These are phyloP conservation scores for Citrus cavaleriei DNA, from an alignment of 345 rosid genomes.

Conservation along the genomic window DNA sequence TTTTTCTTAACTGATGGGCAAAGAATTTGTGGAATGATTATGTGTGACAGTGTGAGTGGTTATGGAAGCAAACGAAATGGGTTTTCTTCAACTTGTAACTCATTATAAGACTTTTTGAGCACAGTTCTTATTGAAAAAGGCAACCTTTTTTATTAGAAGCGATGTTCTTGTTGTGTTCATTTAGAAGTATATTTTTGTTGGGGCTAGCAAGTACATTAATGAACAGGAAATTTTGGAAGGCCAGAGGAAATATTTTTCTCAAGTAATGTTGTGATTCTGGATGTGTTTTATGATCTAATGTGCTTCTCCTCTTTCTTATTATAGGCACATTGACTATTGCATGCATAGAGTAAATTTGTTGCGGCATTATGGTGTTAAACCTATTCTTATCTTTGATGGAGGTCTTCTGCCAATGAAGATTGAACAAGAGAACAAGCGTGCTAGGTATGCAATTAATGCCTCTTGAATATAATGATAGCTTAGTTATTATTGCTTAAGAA, in stretches of 20 bases:
- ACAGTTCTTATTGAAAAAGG: not conserved
- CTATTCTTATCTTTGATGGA: slow-evolving; percentile 89
- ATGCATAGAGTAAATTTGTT: slow-evolving; percentile 91
- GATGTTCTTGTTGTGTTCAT: not conserved
- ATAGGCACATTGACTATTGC: slow-evolving; percentile 89
- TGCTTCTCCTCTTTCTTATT: slow-evolving; percentile 13
- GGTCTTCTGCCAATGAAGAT: slow-evolving; percentile 90
- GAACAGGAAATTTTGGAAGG: not conserved
- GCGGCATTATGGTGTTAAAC: slow-evolving; percentile 80
- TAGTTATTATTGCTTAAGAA: not conserved
- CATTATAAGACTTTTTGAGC: not conserved
- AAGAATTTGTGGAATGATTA: not conserved
- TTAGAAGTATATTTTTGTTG: not conserved
- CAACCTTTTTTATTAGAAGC: not conserved
- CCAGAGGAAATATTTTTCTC: not conserved
- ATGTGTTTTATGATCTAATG: slow-evolving; percentile 4
- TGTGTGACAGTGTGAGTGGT: not conserved
- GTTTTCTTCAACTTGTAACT: not conserved
- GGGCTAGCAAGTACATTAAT: not conserved
- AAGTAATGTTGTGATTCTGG: slow-evolving; percentile 10
- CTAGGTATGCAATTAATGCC: slow-evolving; percentile 49
- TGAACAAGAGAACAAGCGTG: slow-evolving; percentile 96
- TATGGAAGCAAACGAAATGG: not conserved
- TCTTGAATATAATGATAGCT: not conserved
- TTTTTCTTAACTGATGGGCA: not conserved